Base-by-base conservation (phyloP, 1,139 yeast genomes). In the Pichia cactophila region DNA sequence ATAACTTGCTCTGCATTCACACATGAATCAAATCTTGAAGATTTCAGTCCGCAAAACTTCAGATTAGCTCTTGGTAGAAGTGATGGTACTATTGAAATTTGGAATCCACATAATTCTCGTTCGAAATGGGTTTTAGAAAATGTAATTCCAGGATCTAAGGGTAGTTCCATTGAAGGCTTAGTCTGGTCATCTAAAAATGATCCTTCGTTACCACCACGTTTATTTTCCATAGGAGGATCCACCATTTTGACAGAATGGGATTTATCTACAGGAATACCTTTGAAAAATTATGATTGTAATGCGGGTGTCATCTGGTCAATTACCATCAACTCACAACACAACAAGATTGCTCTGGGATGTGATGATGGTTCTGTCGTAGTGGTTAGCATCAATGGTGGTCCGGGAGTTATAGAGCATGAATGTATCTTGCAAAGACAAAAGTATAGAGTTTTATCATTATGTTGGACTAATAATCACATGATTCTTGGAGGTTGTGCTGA, bases 401-500 rank as follows among this genome's bases (percentile, higher is more conserved):
- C 73, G 31, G 96, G 96, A 4, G 77, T 77, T 23, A 72, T 92
- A 60, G 96, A 87, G 60, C 89, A 85, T 64, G 83, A 77, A 51
- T 69, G 75, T 46, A 80, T 89, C 48, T 74, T 95, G 54, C 95
- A 87, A 66, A 77, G 96, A 67, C 96, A 88, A 62, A 89, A 84
- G 52, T 80, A 88, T 50, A 75, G 96, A 62, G 86, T 94, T 1
- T 72, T 94, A 62, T 77, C 89, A 52, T 66, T 92, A 42, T 77
- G 86, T 49, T 94, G 96, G 95, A 74, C 73, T 54, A 71, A 77
- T 44, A 77, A 78, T 44, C 76, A 80, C 49, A 64, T 73, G 45
- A 71, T 94, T 20, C 75, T 81, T 47, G 97, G 97, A 45, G 98
- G 98, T 16, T 92, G 97, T 67, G 89, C 97, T 1, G 98, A 94